Evolutionary conservation across 306 rosid genomes (phyloP), one percentile per base, ranked within the genome.

Genomic region (Erythrophleum fordii): DNA sequence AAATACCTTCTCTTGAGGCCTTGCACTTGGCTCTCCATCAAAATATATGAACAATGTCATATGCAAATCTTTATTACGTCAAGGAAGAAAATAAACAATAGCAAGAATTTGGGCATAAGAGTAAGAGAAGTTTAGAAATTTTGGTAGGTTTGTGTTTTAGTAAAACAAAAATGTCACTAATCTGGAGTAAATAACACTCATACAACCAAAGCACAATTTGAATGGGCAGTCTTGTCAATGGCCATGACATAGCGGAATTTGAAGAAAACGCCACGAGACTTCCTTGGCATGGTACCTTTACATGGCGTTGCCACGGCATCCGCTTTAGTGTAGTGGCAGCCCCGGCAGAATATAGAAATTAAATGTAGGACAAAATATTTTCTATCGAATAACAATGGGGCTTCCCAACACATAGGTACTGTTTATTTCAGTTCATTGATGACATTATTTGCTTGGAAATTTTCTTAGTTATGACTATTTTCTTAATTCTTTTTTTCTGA

Each of bases 31-130:
- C 53, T 75, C 39, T 55, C 77, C 65, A 79, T 90, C 98, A 91
- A 82, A 95, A 95, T 86, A 95, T 91, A 78, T 93, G 98, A 84
- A 88, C 96, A 72, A 95, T 90, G 85, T 95, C 99, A 81, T 93
- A 93, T 44, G 99, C 96, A 75, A 93, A 95, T 68, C 98, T 92
- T 42, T 78, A 66, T 77, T 58, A 80, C 76, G 97, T 91, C 78
- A 91, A 90, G 77, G 87, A 89, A 80, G 45, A 60, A 39, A 45
- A 73, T 52, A 23, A n/a, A 16, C 8, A 51, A 29, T 25, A 31
- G 76, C 29, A 62, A 66, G 18, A 81, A 67, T 59, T 65, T 77
- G 45, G 16, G 44, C 28, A 84, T 20, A 45, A 52, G 79, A 56
- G 16, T 14, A 46, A 48, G 46, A 17, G 44, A 49, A 37, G 29